phyloP scores from a whole-genome alignment of 2,329 filamentous ascomycete genomes.

The Raffaelea ambrosiae region DNA sequence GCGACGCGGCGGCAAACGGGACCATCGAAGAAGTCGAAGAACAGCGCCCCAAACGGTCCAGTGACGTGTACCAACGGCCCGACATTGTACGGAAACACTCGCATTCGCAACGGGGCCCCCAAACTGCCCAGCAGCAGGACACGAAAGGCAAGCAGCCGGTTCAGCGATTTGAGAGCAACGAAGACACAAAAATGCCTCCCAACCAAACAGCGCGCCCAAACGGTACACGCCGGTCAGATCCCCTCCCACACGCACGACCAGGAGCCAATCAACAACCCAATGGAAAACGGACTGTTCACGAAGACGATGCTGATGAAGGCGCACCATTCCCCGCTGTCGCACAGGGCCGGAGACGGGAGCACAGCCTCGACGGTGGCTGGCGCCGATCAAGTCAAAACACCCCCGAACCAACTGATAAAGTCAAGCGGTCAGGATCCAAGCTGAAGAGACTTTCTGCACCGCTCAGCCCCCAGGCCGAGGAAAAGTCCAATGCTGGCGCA shows the following conservation, averaged over 20 bases:
- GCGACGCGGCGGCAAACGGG: constrained; percentile 23
- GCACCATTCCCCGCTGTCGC: constrained; percentile 63
- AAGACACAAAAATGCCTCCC: constrained; percentile 1
- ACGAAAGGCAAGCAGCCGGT: not conserved
- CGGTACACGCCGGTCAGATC: constrained; percentile 4
- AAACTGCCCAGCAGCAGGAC: too few species aligned
- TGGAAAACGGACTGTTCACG: constrained; percentile 9
- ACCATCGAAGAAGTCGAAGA: constrained; percentile 27
- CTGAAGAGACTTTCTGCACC: constrained; percentile 50
- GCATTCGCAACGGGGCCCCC: too few species aligned
- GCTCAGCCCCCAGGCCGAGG: constrained; percentile 31
- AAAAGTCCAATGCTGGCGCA: constrained; percentile 15
- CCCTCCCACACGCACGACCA: not conserved
- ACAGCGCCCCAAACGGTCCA: constrained; percentile 1
- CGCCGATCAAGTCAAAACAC: constrained; percentile 40
- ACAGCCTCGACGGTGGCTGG: constrained; percentile 33
- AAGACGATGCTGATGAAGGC: constrained; percentile 46
- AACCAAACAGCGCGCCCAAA: constrained; percentile 6
- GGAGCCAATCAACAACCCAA: constrained; percentile 1
- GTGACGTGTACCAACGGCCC: not conserved
- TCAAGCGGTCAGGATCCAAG: constrained; percentile 49
- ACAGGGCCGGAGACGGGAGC: constrained; percentile 46
- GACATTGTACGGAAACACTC: not conserved
- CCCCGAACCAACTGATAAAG: constrained; percentile 35
- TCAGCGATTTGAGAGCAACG: not conserved